Percentiles rank a stretch among this genome's conserved stretches.
phyloP scores from a whole-genome alignment of 2,329 filamentous ascomycete species.

The Magnaporthiopsis rhizophila region DNA sequence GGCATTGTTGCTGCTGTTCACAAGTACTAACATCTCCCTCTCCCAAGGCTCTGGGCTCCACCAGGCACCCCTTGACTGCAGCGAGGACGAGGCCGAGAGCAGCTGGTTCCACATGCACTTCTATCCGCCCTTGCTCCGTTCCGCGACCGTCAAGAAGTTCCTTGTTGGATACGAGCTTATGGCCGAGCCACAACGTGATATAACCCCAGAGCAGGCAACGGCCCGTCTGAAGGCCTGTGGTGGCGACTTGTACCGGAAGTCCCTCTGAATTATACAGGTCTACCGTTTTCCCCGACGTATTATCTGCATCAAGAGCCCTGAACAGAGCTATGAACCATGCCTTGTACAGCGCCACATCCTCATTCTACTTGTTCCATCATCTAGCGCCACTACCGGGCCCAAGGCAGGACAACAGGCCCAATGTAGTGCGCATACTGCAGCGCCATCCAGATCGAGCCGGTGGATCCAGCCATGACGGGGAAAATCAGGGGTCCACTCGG shows the following conservation, averaged over 20 bases:
- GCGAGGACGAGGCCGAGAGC: slow-evolving; percentile 72
- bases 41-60: slow-evolving; percentile 76
- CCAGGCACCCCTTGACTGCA: slow-evolving; percentile 81
- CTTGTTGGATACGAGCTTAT: slow-evolving; percentile 93
- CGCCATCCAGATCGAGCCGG: slow-evolving; percentile 51
- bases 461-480: slow-evolving; percentile 39
- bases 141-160: slow-evolving; percentile 92
- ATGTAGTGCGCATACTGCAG: slow-evolving; percentile 66
- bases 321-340: not conserved
- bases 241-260: slow-evolving; percentile 76
- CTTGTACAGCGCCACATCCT: not conserved
- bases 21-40: not conserved
- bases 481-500: slow-evolving; percentile 50
- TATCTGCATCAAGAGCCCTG: not conserved
- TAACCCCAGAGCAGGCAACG: slow-evolving; percentile 93
- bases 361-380: not conserved
- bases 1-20: not conserved
- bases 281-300: not conserved
- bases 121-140: slow-evolving; percentile 86
- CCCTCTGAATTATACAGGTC: slow-evolving; percentile 23
- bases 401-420: slow-evolving; percentile 11
- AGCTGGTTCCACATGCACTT: slow-evolving; percentile 97
- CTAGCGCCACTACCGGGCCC: not conserved
- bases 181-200: slow-evolving; percentile 96
- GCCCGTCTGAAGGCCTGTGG: slow-evolving; percentile 66